phyloP scores from a whole-genome alignment of 495 filamentous ascomycete species.

The Articulospora tetracladia region DNA sequence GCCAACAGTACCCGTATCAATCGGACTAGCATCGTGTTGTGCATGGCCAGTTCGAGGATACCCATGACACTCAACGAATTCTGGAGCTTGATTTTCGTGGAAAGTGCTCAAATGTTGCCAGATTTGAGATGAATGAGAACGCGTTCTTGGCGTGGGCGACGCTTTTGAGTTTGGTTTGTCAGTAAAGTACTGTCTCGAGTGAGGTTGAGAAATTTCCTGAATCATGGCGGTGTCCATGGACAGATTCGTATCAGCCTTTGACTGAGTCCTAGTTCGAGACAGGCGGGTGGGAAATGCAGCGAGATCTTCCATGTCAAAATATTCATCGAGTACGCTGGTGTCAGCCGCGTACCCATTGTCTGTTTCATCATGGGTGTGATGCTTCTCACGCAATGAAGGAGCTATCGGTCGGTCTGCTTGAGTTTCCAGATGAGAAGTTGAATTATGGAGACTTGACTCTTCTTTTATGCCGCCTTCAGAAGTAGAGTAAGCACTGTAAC shows the following conservation, averaged over 20 bases:
- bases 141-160: not conserved
- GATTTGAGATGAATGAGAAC: not conserved
- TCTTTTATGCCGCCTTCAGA: not conserved
- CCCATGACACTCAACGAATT: constrained; percentile 21
- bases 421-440: constrained; percentile 29
- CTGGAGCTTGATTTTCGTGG: constrained; percentile 1
- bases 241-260: not conserved
- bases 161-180: not conserved
- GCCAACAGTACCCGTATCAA: constrained; percentile 14
- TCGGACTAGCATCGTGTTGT: constrained; percentile 9
- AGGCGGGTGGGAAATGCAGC: not conserved
- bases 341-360: constrained; percentile 19
- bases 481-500: not conserved
- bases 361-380: constrained; percentile 20
- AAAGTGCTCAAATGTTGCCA: not conserved
- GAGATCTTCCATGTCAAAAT: not conserved
- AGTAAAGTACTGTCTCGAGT: no score
- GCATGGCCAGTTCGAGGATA: constrained; percentile 23
- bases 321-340: constrained; percentile 17
- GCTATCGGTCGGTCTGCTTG: constrained; percentile 30
- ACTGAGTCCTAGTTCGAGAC: not conserved
- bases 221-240: not conserved
- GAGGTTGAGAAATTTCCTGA: not conserved
- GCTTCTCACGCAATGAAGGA: constrained; percentile 15
- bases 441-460: no score